Conservation (phyloP, 768 basidiomycete species). For the Lactarius akahatsu region DNA sequence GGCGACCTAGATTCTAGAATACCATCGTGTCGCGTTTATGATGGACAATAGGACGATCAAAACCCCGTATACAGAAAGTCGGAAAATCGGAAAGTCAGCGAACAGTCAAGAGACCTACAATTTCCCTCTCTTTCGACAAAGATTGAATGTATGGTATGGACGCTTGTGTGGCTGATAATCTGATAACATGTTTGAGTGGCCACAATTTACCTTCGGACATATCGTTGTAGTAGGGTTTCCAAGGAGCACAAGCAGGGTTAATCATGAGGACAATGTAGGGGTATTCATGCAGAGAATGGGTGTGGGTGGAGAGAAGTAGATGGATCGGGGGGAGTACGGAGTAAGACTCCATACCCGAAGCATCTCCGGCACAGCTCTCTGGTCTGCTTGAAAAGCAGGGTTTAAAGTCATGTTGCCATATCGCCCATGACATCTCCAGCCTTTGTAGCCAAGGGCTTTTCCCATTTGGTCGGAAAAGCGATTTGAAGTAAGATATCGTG, state of each 20-base stretch:
- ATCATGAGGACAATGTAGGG: neutral
- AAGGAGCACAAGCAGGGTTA: neutral
- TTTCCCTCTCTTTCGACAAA: neutral
- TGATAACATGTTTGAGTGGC: neutral
- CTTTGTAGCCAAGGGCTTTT: no score
- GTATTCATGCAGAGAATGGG: no score
- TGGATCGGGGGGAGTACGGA: no score
- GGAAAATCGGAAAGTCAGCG: neutral
- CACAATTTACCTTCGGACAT: neutral
- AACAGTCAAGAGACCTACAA: neutral
- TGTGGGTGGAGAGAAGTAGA: no score
- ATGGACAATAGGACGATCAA: neutral
- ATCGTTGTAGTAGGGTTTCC: neutral
- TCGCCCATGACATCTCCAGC: no score
- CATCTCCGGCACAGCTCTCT: no score
- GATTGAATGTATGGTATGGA: neutral
- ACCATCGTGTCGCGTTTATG: neutral
- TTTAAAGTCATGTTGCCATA: no score
- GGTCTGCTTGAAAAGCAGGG: no score
- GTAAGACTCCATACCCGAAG: no score
- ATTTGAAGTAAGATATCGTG: no score
- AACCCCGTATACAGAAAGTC: neutral
- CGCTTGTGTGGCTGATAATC: neutral
- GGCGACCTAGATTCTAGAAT: neutral
- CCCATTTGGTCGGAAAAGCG: no score